phyloP scores from a whole-genome alignment of 202 grass and related monocot genomes.

The Hordeum pubiflorum region DNA sequence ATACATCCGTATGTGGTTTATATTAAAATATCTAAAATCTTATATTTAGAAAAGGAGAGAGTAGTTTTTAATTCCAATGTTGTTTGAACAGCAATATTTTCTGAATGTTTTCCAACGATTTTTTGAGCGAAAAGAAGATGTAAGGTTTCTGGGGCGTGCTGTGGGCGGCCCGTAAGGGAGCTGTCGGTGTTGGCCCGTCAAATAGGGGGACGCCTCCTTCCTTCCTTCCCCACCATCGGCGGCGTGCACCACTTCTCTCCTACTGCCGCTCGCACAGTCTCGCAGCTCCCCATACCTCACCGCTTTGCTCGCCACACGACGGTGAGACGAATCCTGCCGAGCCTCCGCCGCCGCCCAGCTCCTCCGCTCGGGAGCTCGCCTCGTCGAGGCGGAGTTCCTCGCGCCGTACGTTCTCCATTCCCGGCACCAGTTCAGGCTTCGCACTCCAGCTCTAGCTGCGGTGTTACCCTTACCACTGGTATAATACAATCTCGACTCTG shows the following conservation, averaged over 20 bases:
- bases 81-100: background rate
- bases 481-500: background rate
- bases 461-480: background rate
- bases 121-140: background rate
- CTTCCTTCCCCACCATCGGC: background rate
- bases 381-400: background rate
- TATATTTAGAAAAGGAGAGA: no score
- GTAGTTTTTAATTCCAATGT: no score
- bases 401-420: background rate
- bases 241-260: conserved; percentile 5
- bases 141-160: background rate
- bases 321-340: background rate
- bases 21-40: no score
- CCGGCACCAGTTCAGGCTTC: background rate
- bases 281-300: background rate
- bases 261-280: background rate
- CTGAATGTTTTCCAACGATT: background rate
- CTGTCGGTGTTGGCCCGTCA: background rate
- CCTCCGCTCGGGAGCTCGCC: background rate
- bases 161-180: background rate
- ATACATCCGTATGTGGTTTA: no score
- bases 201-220: background rate
- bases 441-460: background rate
- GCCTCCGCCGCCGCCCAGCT: background rate
- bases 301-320: background rate